Evolutionary conservation across 495 filamentous ascomycete species (phyloP).

Genomic region (Penicillium odoratum): DNA sequence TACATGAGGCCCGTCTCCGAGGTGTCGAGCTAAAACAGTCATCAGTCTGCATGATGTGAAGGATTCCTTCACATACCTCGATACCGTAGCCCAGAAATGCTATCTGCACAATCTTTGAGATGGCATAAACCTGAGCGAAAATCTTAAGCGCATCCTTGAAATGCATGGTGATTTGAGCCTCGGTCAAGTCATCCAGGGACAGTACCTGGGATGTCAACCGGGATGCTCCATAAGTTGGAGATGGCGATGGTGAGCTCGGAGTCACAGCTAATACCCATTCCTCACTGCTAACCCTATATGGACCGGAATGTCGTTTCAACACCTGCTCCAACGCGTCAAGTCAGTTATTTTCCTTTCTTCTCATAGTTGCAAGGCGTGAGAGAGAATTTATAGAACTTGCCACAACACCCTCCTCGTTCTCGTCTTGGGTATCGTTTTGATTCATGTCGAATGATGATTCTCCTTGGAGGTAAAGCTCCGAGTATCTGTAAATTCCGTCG

Average conservation of each 20-base stretch:
- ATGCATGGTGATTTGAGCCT: constrained; percentile 20
- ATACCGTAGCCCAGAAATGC: constrained; percentile 34
- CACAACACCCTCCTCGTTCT: background rate
- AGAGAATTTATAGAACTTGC: background rate
- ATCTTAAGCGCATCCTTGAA: constrained; percentile 27
- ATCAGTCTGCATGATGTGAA: background rate
- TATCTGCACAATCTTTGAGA: constrained; percentile 39
- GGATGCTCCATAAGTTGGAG: background rate
- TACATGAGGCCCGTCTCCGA: constrained; percentile 25
- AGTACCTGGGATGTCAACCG: constrained; percentile 11
- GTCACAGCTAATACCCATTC: constrained; percentile 32
- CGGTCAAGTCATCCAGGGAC: constrained; percentile 19
- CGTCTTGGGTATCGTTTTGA: background rate
- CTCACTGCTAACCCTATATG: constrained; percentile 35
- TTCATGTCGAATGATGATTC: background rate
- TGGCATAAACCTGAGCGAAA: constrained; percentile 34
- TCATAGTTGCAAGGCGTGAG: background rate
- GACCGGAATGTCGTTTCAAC: constrained; percentile 21
- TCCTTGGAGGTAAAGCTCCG: background rate
- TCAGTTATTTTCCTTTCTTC: background rate
- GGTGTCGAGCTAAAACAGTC: constrained; percentile 28
- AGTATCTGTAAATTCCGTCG: constrained; percentile 30
- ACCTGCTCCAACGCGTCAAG: background rate
- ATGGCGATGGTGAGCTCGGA: constrained; percentile 7
- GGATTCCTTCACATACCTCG: constrained; percentile 26